Conservation (phyloP, 768 basidiomycete species). For the Naganishia antarctica region DNA sequence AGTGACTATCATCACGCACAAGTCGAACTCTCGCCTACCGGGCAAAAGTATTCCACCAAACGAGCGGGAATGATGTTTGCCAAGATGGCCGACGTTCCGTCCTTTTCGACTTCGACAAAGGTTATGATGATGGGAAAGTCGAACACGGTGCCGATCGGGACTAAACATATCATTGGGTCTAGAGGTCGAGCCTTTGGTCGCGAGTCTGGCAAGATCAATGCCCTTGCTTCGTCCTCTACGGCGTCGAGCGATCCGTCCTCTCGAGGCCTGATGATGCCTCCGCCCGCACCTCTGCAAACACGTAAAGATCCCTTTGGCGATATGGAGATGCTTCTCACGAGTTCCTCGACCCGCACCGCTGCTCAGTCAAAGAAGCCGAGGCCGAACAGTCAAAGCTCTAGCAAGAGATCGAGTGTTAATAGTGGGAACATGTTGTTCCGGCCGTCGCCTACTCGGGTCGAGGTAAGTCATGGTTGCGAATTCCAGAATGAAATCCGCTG, state of each 20-base stretch:
- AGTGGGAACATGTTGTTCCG: slow-evolving; percentile 32
- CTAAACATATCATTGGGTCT: background rate
- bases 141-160: background rate
- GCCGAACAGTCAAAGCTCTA: slow-evolving; percentile 5
- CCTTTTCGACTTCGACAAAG: slow-evolving; percentile 12
- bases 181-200: slow-evolving; percentile 3
- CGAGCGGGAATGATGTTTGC: slow-evolving; percentile 19
- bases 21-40: slow-evolving; percentile 23
- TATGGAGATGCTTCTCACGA: slow-evolving; percentile 1
- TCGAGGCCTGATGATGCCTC: slow-evolving; percentile 43
- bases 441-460: slow-evolving; percentile 32
- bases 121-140: slow-evolving; percentile 8
- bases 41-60: slow-evolving; percentile 14
- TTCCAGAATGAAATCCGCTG: background rate
- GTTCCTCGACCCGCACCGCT: slow-evolving; percentile 27
- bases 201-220: slow-evolving; percentile 10
- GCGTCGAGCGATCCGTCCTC: background rate
- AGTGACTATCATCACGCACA: slow-evolving; percentile 21
- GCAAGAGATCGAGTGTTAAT: slow-evolving; percentile 32
- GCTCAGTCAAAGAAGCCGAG: slow-evolving; percentile 39
- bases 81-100: slow-evolving; percentile 5
- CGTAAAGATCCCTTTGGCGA: slow-evolving; percentile 20
- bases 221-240: background rate
- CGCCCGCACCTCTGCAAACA: slow-evolving; percentile 31
- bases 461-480: slow-evolving; percentile 34